Conservation (phyloP, 1,139 yeast species). For the Saccharomyces hybrid region DNA sequence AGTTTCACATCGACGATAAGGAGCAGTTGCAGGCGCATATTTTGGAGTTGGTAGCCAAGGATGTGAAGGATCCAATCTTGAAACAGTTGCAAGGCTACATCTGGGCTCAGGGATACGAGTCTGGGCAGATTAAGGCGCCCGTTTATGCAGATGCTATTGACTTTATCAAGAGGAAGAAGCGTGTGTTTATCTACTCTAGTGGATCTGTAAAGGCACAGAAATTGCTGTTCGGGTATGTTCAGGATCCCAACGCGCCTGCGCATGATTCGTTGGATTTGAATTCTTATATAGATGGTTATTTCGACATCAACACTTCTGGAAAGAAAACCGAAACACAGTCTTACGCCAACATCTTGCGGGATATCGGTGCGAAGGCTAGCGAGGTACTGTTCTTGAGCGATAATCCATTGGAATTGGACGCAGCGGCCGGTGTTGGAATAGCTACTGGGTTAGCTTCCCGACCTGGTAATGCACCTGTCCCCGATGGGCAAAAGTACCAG, state of each 20-base stretch:
- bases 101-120: constrained; percentile 73
- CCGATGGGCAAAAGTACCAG: constrained; percentile 18
- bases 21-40: constrained; percentile 37
- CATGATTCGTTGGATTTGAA: constrained; percentile 42
- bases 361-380: constrained; percentile 33
- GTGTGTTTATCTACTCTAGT: constrained; percentile 76
- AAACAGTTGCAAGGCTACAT: constrained; percentile 76
- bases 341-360: constrained; percentile 48
- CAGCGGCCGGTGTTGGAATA: constrained; percentile 66
- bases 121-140: constrained; percentile 72
- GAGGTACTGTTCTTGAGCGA: constrained; percentile 68
- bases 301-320: constrained; percentile 81
- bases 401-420: constrained; percentile 56
- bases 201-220: constrained; percentile 86
- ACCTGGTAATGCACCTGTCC: constrained; percentile 64
- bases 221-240: constrained; percentile 60
- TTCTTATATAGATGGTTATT: constrained; percentile 52
- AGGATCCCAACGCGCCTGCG: constrained; percentile 16
- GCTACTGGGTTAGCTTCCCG: constrained; percentile 51
- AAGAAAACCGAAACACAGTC: constrained; percentile 52
- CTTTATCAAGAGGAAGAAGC: constrained; percentile 37
- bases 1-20: constrained; percentile 1
- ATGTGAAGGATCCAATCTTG: constrained; percentile 69
- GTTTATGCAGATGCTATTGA: constrained; percentile 64
- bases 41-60: constrained; percentile 48